A percentile compares a stretch with the other conserved stretches of the same genome.
Conservation (phyloP, 257 asterid species). For the Rehmannia glutinosa region DNA sequence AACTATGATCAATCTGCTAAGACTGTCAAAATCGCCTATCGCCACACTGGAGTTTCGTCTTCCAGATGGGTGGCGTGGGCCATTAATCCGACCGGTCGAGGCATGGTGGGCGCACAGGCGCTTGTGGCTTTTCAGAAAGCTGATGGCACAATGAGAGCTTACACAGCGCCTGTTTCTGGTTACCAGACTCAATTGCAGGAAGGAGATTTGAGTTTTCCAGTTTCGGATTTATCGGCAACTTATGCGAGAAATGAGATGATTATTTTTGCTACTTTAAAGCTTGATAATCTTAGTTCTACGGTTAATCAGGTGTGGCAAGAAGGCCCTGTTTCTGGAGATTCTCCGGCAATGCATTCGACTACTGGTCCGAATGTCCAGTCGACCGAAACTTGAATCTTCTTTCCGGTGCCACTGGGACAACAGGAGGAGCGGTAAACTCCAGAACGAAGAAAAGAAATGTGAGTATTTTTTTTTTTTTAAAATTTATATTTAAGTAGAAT, state of each 20-base stretch:
- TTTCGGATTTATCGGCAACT: constrained; percentile 57
- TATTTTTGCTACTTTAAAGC: constrained; percentile 61
- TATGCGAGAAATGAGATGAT: constrained; percentile 43
- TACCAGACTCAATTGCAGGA: constrained; percentile 56
- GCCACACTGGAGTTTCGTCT: constrained; percentile 39
- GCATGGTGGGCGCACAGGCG: constrained; percentile 81
- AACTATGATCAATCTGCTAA: constrained; percentile 43
- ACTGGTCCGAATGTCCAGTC: constrained; percentile 59
- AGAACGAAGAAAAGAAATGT: constrained; percentile 32
- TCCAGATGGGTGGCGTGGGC: constrained; percentile 88
- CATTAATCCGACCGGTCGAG: constrained; percentile 55
- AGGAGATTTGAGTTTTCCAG: constrained; percentile 72
- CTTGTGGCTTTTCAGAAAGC: constrained; percentile 72
- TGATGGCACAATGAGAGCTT: constrained; percentile 60
- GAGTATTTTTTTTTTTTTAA: background rate
- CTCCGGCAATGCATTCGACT: constrained; percentile 51
- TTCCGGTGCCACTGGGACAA: constrained; percentile 44
- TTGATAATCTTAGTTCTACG: constrained; percentile 43
- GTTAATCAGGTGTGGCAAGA: constrained; percentile 93
- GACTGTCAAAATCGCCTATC: constrained; percentile 53
- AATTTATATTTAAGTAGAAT: no score
- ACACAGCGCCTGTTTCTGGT: constrained; percentile 51
- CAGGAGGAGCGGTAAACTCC: constrained; percentile 18
- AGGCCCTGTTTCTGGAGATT: constrained; percentile 67
- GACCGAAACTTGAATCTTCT: constrained; percentile 48